A percentile compares a stretch with the other conserved stretches of the same genome.
phyloP scores from a whole-genome alignment of 2,329 filamentous ascomycete species.

The Phyllosticta citrichinensis region DNA sequence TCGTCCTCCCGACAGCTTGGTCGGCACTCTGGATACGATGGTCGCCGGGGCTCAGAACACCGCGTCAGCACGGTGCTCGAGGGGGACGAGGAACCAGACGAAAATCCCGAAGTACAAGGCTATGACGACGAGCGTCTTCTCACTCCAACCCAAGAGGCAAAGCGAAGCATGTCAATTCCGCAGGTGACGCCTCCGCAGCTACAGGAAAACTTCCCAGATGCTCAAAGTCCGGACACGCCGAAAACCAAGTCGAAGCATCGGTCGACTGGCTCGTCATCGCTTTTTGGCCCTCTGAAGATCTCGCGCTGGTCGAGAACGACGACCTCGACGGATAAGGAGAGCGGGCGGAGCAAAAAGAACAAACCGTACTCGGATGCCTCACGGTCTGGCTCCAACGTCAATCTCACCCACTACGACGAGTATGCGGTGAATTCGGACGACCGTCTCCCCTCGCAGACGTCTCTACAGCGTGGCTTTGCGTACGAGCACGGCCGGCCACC shows the following conservation, averaged over 20 bases:
- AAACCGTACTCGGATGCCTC: slow-evolving; percentile 57
- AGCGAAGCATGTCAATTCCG: slow-evolving; percentile 25
- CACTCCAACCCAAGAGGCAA: slow-evolving; percentile 49
- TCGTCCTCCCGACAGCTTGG: slow-evolving; percentile 26
- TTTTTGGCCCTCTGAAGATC: slow-evolving; percentile 70
- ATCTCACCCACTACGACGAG: slow-evolving; percentile 51
- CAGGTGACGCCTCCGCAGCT: slow-evolving; percentile 51
- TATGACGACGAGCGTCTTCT: slow-evolving; percentile 50
- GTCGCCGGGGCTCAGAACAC: slow-evolving; percentile 53
- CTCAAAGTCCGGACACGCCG: slow-evolving; percentile 34
- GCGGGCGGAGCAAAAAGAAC: slow-evolving; percentile 51
- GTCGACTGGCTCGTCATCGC: slow-evolving; percentile 61
- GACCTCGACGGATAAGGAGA: slow-evolving; percentile 72
- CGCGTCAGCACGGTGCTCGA: slow-evolving; percentile 87
- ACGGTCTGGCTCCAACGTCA: slow-evolving; percentile 66
- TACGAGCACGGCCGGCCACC: slow-evolving; percentile 30
- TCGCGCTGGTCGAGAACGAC: slow-evolving; percentile 98
- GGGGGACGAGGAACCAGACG: slow-evolving; percentile 64
- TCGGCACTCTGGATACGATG: slow-evolving; percentile 41
- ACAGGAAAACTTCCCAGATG: slow-evolving; percentile 63
- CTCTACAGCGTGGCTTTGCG: slow-evolving; percentile 17
- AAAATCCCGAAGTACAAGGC: slow-evolving; percentile 42
- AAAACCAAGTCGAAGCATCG: slow-evolving; percentile 87
- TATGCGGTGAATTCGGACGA: slow-evolving; percentile 53
- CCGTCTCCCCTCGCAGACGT: slow-evolving; percentile 32